phyloP scores from a whole-genome alignment of 148 eudicot genomes.

The Fagopyrum esculentum region DNA sequence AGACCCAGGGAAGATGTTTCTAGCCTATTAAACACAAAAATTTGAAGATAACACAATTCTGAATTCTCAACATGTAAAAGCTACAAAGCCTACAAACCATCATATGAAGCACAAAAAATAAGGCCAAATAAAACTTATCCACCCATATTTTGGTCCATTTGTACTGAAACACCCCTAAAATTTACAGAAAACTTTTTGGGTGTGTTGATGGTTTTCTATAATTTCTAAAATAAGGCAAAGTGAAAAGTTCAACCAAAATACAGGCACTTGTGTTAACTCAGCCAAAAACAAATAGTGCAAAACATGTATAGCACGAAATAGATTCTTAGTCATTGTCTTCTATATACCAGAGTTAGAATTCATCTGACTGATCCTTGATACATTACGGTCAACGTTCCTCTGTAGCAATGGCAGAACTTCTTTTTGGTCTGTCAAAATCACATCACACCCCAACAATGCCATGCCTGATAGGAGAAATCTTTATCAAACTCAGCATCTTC shows the following conservation, averaged over 20 bases:
- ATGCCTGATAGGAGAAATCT: conserved; percentile 42
- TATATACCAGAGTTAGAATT: conserved; percentile 44
- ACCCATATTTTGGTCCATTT: too few relatives aligned
- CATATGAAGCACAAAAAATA: not conserved
- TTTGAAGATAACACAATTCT: not conserved
- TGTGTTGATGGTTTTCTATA: too few relatives aligned
- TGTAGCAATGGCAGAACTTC: conserved; percentile 84
- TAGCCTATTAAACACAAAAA: not conserved
- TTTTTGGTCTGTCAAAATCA: conserved; percentile 78
- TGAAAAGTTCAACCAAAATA: too few relatives aligned
- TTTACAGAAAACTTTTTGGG: too few relatives aligned
- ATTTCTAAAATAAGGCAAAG: too few relatives aligned
- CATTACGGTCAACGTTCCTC: conserved; percentile 79
- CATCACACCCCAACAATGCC: conserved; percentile 91
- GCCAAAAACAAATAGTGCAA: too few relatives aligned
- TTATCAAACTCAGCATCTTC: conserved; percentile 4
- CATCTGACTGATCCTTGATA: conserved; percentile 63
- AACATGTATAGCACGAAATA: not conserved
- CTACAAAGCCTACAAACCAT: not conserved
- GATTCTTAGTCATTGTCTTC: not conserved
- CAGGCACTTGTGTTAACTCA: too few relatives aligned
- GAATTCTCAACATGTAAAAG: not conserved
- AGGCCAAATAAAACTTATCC: too few relatives aligned
- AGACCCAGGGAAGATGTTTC: not conserved
- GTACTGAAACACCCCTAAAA: too few relatives aligned